Base-by-base conservation (phyloP, 441 rosid species). In the Mallotus repandus region DNA sequence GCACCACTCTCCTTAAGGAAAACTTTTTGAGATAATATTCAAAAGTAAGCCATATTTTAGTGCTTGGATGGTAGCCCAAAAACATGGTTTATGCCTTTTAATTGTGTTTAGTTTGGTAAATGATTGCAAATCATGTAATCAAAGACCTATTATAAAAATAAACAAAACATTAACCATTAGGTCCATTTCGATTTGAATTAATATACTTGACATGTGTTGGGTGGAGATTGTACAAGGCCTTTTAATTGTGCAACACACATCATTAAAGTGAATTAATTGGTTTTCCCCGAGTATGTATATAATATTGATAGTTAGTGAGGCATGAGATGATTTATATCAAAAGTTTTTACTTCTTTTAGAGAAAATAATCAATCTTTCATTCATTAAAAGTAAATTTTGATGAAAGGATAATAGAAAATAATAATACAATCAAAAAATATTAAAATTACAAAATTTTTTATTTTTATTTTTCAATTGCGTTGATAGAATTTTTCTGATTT, bases 61-160 rank as follows among this genome's bases (percentile, higher is more conserved):
- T 46, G 58, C 2, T 45, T 73, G 76, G 70, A 66, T 55, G 54
- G 75, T 72, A 54, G 75, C 38, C 53, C 56, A 3, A 49, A 9
- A 32, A 61, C 50, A 43, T 72, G 45, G 54, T 60, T 18, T 29
- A 21, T 12, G 29, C 35, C 48, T 18, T 19, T 32, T 38, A 72
- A 63, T 50, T 62, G 50, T 61, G 68, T 10, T 46, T 4, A 52
- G 59, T 71, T 61, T 59, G 32, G 49, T 50, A n/a, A 70, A 71
- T 71, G 49, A 71, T 62, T 50, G 50, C 29, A 41, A 38, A 72
- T 71, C 74, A 72, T 62, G 75, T 72, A 49, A 62, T 62, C 52
- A 25, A 38, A 29, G 32, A 29, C 75, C 68, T 52, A 61, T 72
- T 18, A 9, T 25, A 6, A 12, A 0, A 65, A 5, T 53, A 64